Evolutionary conservation across 148 eudicot species (phyloP), one percentile per base, ranked within the genome.

Genomic region (Persicaria maculosa): DNA sequence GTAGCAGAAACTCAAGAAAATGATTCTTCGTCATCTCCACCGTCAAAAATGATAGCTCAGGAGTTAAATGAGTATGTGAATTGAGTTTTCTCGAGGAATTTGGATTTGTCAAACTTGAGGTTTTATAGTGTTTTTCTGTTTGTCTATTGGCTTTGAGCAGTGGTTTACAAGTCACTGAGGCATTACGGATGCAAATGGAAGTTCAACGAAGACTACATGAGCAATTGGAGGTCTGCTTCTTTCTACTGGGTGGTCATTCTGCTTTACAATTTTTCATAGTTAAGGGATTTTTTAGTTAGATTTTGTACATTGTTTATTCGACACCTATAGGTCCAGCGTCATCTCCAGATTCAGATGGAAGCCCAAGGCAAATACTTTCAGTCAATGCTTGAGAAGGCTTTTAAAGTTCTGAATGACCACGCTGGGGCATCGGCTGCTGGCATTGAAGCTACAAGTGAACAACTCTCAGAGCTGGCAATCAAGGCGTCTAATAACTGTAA

Each of bases 141-240:
- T 70, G n/a, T 59, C 4, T 15, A n/a, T 55, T 74, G 31, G 22
- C 69, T 68, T 70, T 74, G 5, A 79, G 47, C 85, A 88, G 96
- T 81, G 91, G 91, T 36, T 77, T 75, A 82, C 93, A 88, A 76
- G 90, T 91, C 68, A 91, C 96, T 19, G 93, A 91, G 86, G 96
- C 96, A 77, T 80, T 91, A 79, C 84, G 93, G 12, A 83, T 79
- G 15, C 96, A 91, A 78, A 91, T 91, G 96, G 96, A 91, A 80
- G 88, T 91, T 74, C 96, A 91, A 70, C 77, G 87, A 79, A 86
- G 84, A 81, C 76, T 91, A 65, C 96, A 91, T 73, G 93, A 91
- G 59, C 93, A 91, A 79, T 76, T 91, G 68, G 96, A 91, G 96
- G 96, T 91, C 64, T 44, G 83, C 20, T 54, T 84, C 59, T 36